Evolutionary conservation across 305 asterid genomes (phyloP).

Genomic region (Andrographis paniculata): DNA sequence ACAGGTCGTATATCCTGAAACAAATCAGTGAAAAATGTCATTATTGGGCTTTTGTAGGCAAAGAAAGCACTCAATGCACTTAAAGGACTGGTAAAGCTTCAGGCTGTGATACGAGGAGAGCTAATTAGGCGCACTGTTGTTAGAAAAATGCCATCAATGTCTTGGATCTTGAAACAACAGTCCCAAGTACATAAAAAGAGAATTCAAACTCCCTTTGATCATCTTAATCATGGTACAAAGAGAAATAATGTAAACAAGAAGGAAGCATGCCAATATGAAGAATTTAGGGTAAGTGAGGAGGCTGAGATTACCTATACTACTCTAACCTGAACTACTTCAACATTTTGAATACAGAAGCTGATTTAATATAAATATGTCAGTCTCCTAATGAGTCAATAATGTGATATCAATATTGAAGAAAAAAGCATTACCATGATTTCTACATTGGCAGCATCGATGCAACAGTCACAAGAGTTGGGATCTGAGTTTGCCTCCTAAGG

Average conservation of each 20-base stretch:
- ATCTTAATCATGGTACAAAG: constrained; percentile 34
- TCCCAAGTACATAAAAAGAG: constrained; percentile 28
- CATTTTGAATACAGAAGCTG: no score
- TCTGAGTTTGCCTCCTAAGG: constrained; percentile 38
- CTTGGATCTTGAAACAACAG: constrained; percentile 18
- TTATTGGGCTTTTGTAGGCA: constrained; percentile 41
- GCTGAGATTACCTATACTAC: neutral
- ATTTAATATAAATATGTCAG: no score
- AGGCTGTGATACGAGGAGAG: constrained; percentile 79
- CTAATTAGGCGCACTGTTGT: constrained; percentile 42
- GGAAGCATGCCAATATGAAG: constrained; percentile 34
- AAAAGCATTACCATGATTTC: neutral
- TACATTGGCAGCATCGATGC: constrained; percentile 35
- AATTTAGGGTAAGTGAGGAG: constrained; percentile 30
- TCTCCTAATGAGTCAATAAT: no score
- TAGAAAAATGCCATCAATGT: constrained; percentile 20
- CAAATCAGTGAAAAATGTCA: no score
- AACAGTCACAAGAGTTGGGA: constrained; percentile 51
- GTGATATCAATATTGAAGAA: neutral
- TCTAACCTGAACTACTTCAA: no score
- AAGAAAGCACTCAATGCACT: constrained; percentile 75
- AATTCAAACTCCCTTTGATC: constrained; percentile 35
- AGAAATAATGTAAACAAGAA: constrained; percentile 29
- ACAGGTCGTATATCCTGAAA: no score
- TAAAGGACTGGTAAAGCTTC: constrained; percentile 76